A percentile compares a stretch with the other conserved stretches of the same genome.
Evolutionary conservation across 2,329 filamentous ascomycete genomes (phyloP).

Genomic region (Chrysoporthe cubensis): DNA sequence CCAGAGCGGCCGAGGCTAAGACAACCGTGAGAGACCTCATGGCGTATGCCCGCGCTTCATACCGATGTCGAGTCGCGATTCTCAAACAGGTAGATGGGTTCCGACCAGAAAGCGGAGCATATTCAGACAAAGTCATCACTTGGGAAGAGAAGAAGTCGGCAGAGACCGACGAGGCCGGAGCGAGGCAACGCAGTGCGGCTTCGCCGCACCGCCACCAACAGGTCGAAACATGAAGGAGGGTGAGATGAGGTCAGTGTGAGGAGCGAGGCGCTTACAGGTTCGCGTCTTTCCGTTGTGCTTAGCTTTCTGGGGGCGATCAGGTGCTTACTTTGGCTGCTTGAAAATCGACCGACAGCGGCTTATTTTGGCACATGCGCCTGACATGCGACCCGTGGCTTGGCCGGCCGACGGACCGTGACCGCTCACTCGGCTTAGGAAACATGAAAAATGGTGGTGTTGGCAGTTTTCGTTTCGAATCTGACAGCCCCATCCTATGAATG

Average conservation of each 20-base stretch:
- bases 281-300: neutral
- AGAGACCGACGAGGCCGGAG: neutral
- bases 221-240: neutral
- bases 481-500: neutral
- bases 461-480: neutral
- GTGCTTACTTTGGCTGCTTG: neutral
- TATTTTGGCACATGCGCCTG: slow-evolving; percentile 3
- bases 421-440: neutral
- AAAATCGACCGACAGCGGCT: neutral
- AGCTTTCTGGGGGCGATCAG: neutral
- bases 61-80: neutral
- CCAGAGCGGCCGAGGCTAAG: slow-evolving; percentile 16
- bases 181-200: neutral
- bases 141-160: neutral
- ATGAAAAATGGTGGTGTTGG: neutral
- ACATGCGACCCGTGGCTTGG: neutral
- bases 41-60: slow-evolving; percentile 6
- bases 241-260: neutral
- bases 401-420: neutral
- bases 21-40: slow-evolving; percentile 16
- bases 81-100: neutral
- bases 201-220: neutral
- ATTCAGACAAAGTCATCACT: neutral
- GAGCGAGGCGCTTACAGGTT: neutral
- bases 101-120: too few relatives aligned